phyloP scores from a whole-genome alignment of 768 basidiomycete species.

The Tylopilus sp. region DNA sequence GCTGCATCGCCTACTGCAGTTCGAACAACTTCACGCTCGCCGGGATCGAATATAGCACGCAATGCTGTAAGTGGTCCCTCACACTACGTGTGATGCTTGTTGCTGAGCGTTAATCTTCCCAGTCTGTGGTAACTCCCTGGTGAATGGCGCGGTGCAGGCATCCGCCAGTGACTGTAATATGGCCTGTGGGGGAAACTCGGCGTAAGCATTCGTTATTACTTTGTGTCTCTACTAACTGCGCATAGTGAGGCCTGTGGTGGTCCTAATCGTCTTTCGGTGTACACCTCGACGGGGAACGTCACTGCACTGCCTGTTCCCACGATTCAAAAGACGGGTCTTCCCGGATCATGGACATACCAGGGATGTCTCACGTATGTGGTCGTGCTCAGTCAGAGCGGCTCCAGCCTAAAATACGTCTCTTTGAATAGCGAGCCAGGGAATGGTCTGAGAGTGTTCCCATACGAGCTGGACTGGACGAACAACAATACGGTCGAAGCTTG shows the following conservation, averaged over 20 bases:
- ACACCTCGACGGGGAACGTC: constrained; percentile 50
- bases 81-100: too few species aligned
- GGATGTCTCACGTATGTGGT: constrained; percentile 61
- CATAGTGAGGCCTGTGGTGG: constrained; percentile 65
- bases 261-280: constrained; percentile 68
- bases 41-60: constrained; percentile 59
- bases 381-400: neutral
- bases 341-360: constrained; percentile 60
- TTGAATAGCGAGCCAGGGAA: constrained; percentile 44
- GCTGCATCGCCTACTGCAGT: constrained; percentile 59
- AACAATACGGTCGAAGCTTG: constrained; percentile 68
- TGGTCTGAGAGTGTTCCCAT: constrained; percentile 50
- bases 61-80: constrained; percentile 43
- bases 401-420: neutral
- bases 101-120: constrained; percentile 4
- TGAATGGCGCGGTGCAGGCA: constrained; percentile 54
- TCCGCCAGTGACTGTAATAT: constrained; percentile 59
- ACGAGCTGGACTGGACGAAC: constrained; percentile 52
- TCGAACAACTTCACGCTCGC: constrained; percentile 60
- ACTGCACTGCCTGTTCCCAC: constrained; percentile 57
- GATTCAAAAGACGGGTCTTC: constrained; percentile 52
- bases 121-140: constrained; percentile 72
- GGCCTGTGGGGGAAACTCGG: constrained; percentile 66
- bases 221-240: neutral
- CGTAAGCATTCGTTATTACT: constrained; percentile 38